phyloP scores from a whole-genome alignment of 192 early-diverging fungal species.

The Helicostylum pulchrum region DNA sequence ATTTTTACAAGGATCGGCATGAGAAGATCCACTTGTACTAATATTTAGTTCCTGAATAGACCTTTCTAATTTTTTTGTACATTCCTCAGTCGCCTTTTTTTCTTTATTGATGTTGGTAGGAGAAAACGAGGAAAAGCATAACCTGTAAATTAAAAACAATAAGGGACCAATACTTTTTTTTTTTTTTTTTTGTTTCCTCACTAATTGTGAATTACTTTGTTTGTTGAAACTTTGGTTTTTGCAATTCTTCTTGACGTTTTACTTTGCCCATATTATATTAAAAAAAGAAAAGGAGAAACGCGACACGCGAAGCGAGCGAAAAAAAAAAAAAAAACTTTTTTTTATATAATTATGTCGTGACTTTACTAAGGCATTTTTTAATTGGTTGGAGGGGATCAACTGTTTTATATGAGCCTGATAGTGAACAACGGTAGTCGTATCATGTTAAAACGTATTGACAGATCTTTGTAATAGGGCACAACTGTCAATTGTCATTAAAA shows the following conservation, averaged over 20 bases:
- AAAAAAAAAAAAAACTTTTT: no score
- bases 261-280: background rate
- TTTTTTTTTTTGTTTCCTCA: background rate
- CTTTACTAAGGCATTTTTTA: no score
- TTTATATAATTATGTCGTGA: no score
- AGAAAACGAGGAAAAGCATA: background rate
- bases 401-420: no score
- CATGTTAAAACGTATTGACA: no score
- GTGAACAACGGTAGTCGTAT: no score
- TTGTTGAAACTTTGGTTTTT: constrained; percentile 7
- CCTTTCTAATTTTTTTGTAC: constrained; percentile 1
- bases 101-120: background rate
- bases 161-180: no score
- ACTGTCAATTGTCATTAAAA: no score
- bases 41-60: constrained; percentile 12
- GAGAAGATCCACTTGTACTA: background rate
- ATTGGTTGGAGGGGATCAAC: no score
- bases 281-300: background rate
- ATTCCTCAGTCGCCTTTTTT: background rate
- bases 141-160: background rate
- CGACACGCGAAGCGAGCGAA: no score
- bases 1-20: constrained; percentile 4
- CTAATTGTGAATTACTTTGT: constrained; percentile 3
- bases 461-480: no score
- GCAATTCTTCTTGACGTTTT: background rate